phyloP scores from a whole-genome alignment of 106 monocot species.

The Dendrobium chrysotoxum region DNA sequence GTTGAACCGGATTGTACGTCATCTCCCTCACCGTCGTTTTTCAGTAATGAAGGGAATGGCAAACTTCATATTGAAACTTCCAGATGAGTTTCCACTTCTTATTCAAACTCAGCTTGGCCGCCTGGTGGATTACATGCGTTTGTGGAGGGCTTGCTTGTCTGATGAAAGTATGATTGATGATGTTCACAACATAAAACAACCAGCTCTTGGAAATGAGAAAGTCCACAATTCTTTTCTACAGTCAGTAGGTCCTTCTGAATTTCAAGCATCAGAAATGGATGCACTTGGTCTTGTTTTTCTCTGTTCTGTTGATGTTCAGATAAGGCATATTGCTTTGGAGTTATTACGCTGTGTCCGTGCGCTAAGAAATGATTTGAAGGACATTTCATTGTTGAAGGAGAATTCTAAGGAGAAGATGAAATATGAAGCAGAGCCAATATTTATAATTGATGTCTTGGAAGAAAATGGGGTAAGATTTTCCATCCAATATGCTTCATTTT shows the following conservation, averaged over 20 bases:
- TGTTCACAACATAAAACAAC: constrained; percentile 35
- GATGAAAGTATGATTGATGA: constrained; percentile 55
- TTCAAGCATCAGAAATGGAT: constrained; percentile 80
- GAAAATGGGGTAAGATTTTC: constrained; percentile 87
- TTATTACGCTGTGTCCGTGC: constrained; percentile 72
- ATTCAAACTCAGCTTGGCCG: constrained; percentile 89
- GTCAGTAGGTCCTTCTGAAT: constrained; percentile 57
- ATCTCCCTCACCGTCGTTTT: constrained; percentile 86
- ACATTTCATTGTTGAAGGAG: constrained; percentile 28
- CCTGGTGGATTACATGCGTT: constrained; percentile 80
- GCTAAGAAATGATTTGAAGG: constrained; percentile 71
- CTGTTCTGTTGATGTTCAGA: constrained; percentile 93
- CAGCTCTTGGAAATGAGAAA: constrained; percentile 28
- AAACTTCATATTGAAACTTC: constrained; percentile 86
- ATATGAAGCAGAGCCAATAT: constrained; percentile 78
- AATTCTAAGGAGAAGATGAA: constrained; percentile 43
- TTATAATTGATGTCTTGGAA: constrained; percentile 88
- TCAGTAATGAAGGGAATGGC: constrained; percentile 97
- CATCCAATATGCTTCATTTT: background rate
- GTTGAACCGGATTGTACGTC: constrained; percentile 77
- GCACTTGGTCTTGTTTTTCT: constrained; percentile 97
- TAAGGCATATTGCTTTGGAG: constrained; percentile 92
- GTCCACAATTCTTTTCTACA: constrained; percentile 41
- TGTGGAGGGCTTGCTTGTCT: constrained; percentile 88
- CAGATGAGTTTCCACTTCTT: constrained; percentile 96